Conservation (phyloP, 768 basidiomycete genomes). For the Kwoniella dendrophila region DNA sequence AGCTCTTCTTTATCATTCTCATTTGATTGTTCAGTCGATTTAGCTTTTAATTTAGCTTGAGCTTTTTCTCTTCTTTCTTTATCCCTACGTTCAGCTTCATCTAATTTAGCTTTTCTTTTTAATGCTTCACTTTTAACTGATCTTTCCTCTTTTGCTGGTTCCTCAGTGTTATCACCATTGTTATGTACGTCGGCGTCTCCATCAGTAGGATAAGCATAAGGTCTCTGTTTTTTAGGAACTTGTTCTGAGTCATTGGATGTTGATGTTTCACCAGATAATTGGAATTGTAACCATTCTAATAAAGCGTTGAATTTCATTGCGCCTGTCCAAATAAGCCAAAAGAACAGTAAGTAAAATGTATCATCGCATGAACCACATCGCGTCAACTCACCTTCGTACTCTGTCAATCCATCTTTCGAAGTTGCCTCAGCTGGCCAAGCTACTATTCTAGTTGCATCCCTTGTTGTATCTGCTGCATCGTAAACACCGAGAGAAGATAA, state of each 20-base stretch:
- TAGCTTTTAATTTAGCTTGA: conserved; percentile 23
- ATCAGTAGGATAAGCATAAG: too few species aligned
- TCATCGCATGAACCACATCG: not conserved
- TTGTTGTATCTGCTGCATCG: conserved; percentile 57
- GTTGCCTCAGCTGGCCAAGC: conserved; percentile 59
- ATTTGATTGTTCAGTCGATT: not conserved
- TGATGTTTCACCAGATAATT: conserved; percentile 57
- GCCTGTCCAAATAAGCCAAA: conserved; percentile 56
- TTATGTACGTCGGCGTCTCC: too few species aligned
- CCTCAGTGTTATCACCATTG: too few species aligned
- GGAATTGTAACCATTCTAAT: conserved; percentile 68
- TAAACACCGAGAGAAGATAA: conserved; percentile 66
- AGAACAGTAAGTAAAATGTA: not conserved
- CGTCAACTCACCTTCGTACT: conserved; percentile 68
- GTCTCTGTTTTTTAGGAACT: conserved; percentile 19
- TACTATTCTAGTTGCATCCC: conserved; percentile 63
- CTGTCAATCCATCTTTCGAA: conserved; percentile 63
- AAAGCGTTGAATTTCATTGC: conserved; percentile 73
- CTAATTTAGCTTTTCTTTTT: conserved; percentile 38
- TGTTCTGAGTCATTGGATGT: conserved; percentile 10
- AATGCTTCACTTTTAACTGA: conserved; percentile 34
- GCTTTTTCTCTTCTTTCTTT: conserved; percentile 38
- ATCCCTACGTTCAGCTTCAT: conserved; percentile 49
- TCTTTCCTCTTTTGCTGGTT: conserved; percentile 19
- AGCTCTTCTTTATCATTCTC: not conserved